A percentile compares a stretch with the other conserved stretches of the same genome.
Conservation (phyloP, 2,329 filamentous ascomycete genomes). For the Cylindrodendrum hubeiense region DNA sequence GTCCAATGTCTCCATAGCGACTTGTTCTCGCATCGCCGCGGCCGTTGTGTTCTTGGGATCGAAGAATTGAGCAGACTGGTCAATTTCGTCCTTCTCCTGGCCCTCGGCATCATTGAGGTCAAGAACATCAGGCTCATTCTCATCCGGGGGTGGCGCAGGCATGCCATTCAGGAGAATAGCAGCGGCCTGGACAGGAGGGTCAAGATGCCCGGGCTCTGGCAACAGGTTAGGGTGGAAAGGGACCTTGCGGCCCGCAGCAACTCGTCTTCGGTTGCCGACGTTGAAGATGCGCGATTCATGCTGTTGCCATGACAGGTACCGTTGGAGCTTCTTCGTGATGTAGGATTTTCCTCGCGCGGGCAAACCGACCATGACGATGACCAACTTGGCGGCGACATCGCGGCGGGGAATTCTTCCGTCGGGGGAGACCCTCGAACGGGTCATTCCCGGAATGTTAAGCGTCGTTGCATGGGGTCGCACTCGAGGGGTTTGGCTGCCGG, state of each 20-base stretch:
- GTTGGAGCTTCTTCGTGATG: constrained; percentile 96
- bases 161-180: constrained; percentile 69
- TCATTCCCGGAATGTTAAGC: constrained; percentile 96
- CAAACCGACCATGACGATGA: constrained; percentile 98
- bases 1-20: constrained; percentile 91
- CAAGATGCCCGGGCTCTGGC: constrained; percentile 52
- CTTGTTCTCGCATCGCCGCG: constrained; percentile 86
- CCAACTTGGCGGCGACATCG: constrained; percentile 95
- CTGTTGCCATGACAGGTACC: constrained; percentile 97
- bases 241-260: constrained; percentile 74
- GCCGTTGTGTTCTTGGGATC: constrained; percentile 89
- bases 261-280: constrained; percentile 89
- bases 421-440: constrained; percentile 93
- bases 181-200: constrained; percentile 65
- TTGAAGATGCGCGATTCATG: constrained; percentile 98
- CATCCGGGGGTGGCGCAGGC: constrained; percentile 46
- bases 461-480: constrained; percentile 89
- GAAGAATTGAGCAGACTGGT: constrained; percentile 94
- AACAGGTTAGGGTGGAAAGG: constrained; percentile 48
- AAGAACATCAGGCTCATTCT: constrained; percentile 54
- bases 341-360: constrained; percentile 98
- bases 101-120: constrained; percentile 48
- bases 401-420: constrained; percentile 94
- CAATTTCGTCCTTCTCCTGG: constrained; percentile 65
- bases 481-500: constrained; percentile 81